Base-by-base conservation (phyloP, 352 stramenopile genomes). In the Phytophthora multivora region DNA sequence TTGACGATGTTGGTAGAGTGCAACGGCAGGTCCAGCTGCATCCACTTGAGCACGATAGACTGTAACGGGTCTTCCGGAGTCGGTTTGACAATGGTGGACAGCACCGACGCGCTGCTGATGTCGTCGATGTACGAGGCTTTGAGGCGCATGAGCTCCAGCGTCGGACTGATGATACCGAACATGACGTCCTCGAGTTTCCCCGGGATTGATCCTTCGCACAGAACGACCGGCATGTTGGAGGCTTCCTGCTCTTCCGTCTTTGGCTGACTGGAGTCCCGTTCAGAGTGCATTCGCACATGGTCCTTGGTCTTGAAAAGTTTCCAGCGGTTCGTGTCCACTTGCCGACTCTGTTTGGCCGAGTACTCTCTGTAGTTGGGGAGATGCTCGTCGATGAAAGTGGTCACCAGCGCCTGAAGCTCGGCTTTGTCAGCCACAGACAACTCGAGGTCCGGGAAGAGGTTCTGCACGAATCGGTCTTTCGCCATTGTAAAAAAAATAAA, bases 101-200 rank as follows among this genome's bases (percentile, higher is more conserved):
- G 41, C 9, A 80, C 59, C 0, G 57, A 55, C 13, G 59, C 65
- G 36, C 53, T 69, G 40, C 46, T 63, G n/a, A 75, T 51, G 60
- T 76, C 68, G 38, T 71, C 52, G 3, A 78, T 54, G 48, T 80
- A 77, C 2, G 69, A 70, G 11, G 64, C 57, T n/a, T 77, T 76
- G 19, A 74, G 56, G 9, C 66, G 49, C 53, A 79, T 73, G n/a
- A 63, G 39, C 36, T 76, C 63, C 5, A 74, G 41, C 10, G 71
- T 73, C 36, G 63, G 65, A 38, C 55, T 73, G 12, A 73, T 60
- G 11, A 71, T 40, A n/a, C 72, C 72, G n/a, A 69, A 80, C 63
- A 80, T 73, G 41, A 78, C 60, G 36, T 80, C 72, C 9, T 80
- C 69, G 15, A 80, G 48, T 15, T 69, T 67, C n/a, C 71, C 71